These are phyloP conservation scores for Carex parvula DNA, from an alignment of 176 grass and related monocot genomes.

Conservation along the genomic window DNA sequence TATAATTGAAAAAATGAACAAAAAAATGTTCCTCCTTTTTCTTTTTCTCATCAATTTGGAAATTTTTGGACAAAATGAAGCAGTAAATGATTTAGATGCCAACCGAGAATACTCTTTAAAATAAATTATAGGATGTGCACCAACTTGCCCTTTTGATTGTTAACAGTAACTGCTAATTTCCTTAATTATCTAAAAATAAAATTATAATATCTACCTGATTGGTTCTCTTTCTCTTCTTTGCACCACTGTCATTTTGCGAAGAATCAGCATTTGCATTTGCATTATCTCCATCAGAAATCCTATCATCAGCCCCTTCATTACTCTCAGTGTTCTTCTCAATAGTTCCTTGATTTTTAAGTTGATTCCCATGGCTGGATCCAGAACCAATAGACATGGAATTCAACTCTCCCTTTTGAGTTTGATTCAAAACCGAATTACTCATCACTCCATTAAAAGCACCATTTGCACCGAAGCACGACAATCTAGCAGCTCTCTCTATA, in stretches of 20 bases:
- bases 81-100: background rate
- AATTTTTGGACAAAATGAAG: background rate
- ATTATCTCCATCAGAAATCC: constrained; percentile 37
- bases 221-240: constrained; percentile 65
- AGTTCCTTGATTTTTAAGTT: background rate
- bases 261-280: constrained; percentile 52
- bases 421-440: constrained; percentile 17
- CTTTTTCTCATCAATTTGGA: background rate
- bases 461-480: constrained; percentile 57
- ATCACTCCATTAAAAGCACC: constrained; percentile 18
- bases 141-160: background rate
- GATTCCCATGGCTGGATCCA: constrained; percentile 27
- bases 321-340: constrained; percentile 28
- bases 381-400: constrained; percentile 26
- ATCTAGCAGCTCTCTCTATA: constrained; percentile 67
- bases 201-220: constrained; percentile 46
- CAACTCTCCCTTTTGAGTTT: constrained; percentile 19
- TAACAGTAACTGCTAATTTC: background rate
- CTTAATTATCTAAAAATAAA: background rate
- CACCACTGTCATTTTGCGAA: constrained; percentile 61
- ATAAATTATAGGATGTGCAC: background rate
- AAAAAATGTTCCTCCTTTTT: background rate
- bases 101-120: background rate
- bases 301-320: constrained; percentile 36
- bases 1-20: background rate